Percentiles rank a stretch among this genome's conserved stretches.
Conservation (phyloP, 1,139 yeast genomes). For the Komagataea norvegica region DNA sequence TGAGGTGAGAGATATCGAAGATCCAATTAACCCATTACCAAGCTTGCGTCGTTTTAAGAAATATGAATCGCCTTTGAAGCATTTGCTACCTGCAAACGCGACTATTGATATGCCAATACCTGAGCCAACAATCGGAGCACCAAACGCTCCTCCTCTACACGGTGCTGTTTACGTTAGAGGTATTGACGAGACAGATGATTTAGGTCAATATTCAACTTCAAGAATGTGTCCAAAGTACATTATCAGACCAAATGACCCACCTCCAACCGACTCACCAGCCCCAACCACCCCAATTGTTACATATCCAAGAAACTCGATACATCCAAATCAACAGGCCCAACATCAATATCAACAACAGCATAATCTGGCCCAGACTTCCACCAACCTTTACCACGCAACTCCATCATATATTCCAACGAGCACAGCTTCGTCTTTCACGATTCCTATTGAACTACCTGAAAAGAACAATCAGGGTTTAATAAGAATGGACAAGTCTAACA, state of each 20-base stretch:
- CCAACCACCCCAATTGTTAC: constrained; percentile 12
- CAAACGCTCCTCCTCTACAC: constrained; percentile 86
- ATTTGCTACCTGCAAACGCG: constrained; percentile 70
- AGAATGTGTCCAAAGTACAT: constrained; percentile 61
- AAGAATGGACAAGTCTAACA: constrained; percentile 28
- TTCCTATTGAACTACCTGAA: constrained; percentile 18
- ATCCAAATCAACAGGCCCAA: constrained; percentile 8
- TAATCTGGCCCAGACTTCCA: constrained; percentile 11
- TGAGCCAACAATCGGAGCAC: constrained; percentile 72
- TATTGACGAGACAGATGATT: constrained; percentile 68
- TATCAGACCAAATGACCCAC: constrained; percentile 38
- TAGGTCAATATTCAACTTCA: constrained; percentile 64
- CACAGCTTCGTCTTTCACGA: constrained; percentile 24
- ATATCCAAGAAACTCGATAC: constrained; percentile 23
- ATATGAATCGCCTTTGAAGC: constrained; percentile 79
- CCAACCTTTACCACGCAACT: constrained; percentile 23
- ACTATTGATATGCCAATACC: constrained; percentile 71
- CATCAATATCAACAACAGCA: constrained; percentile 19
- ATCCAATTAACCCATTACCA: constrained; percentile 65
- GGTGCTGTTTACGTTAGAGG: constrained; percentile 87
- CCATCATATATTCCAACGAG: constrained; percentile 25
- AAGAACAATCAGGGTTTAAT: constrained; percentile 22
- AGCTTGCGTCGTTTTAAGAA: constrained; percentile 61
- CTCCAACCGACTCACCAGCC: constrained; percentile 14
- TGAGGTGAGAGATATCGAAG: constrained; percentile 82